Evolutionary conservation across 768 basidiomycete genomes (phyloP), one percentile per base, ranked within the genome.

Genomic region (Tylopilus vinaceipallidus): DNA sequence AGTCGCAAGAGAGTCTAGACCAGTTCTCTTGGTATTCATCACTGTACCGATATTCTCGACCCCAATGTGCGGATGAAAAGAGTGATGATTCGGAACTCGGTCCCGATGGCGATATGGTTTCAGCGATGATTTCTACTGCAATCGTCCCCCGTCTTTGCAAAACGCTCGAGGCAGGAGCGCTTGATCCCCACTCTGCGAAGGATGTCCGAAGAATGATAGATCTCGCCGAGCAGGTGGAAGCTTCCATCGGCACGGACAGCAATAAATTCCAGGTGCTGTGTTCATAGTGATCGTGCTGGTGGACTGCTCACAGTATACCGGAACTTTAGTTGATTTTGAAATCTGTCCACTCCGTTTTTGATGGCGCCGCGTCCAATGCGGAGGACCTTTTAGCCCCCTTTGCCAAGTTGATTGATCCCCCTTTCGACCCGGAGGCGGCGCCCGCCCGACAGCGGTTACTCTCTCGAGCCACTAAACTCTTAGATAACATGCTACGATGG

Each of bases 91-190:
- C 77, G 19, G 82, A 84, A 45, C 67, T 90, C 19, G 88, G 90
- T 2, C 82, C 88, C 0, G 91, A 93, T 52, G 92, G 89, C 9
- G 93, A 97, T 61, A 73, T 97, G 20, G 87, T 93, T 29, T 82
- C 89, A 12, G 83, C 88, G 0, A 92, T 95, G 84, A 78, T 95
- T 16, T 83, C 88, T n/a, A 89, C 88, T 1, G 83, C 84, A 0
- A 73, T 95, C 36, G 81, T 88, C 32, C 91, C 94, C 9, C 75
- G 84, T 41, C 61, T 97, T 9, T 80, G 78, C 61, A 88, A 82
- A 57, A 62, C 89, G 20, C 63, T 97, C n/a, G 82, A 86, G 49
- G 76, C 76, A n/a, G 93, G 94, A 22, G 87, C 79, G 5, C 73
- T 94, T 46, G 88, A 97, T 64, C 83, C 88, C 1, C 93, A 91